These are phyloP conservation scores for Stephania japonica DNA, from an alignment of 164 flowering plant species.

Conservation along the genomic window DNA sequence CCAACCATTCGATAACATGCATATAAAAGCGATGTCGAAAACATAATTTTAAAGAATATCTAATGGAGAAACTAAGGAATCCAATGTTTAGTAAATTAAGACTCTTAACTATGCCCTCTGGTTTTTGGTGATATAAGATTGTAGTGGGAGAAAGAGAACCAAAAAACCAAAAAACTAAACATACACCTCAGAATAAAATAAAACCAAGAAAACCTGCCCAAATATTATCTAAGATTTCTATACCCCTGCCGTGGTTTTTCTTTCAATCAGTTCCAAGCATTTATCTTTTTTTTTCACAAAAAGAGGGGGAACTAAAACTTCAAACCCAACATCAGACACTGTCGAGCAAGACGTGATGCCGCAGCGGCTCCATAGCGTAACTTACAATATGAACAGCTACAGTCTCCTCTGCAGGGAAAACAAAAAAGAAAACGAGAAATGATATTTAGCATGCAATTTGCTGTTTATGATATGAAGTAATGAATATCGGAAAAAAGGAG, in stretches of 20 bases:
- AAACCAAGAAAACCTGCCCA: neutral
- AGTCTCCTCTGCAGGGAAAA: constrained; percentile 1
- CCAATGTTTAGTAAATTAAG: neutral
- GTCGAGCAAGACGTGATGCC: neutral
- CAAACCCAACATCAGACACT: constrained; percentile 3
- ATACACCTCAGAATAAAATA: neutral
- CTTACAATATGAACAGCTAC: constrained; percentile 5
- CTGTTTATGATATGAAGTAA: too few relatives aligned
- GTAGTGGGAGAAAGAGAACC: neutral
- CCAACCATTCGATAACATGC: too few relatives aligned
- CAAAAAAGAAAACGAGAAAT: neutral
- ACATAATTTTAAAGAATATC: neutral
- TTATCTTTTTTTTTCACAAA: neutral
- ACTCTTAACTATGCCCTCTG: neutral
- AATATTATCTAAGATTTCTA: constrained; percentile 12
- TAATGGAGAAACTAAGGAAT: neutral
- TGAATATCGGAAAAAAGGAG: neutral
- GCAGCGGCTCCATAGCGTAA: neutral
- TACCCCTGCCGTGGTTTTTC: constrained; percentile 1
- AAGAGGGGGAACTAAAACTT: constrained; percentile 5
- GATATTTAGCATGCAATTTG: neutral
- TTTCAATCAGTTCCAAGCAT: constrained; percentile 1
- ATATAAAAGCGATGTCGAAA: neutral
- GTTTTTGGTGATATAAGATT: neutral
- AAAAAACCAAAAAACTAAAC: neutral